A percentile compares a stretch with the other conserved stretches of the same genome.
Conservation (phyloP, 2,329 filamentous ascomycete species). For the Pyrenophora graminea region DNA sequence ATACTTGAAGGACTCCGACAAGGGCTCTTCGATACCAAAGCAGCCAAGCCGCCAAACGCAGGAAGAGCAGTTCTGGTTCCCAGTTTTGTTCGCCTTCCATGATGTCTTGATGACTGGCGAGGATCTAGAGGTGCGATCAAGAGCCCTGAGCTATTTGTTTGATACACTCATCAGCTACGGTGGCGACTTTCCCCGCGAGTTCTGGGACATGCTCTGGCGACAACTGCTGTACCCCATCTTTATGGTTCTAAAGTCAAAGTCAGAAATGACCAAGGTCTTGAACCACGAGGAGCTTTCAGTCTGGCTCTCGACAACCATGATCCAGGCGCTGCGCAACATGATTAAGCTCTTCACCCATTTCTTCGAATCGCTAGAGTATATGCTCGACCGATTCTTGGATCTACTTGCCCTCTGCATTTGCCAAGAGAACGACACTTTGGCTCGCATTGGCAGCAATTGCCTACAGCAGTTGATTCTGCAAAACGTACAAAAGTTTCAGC, state of each 20-base stretch:
- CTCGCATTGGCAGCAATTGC: conserved; percentile 96
- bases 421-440: conserved; percentile 98
- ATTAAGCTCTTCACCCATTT: conserved; percentile 99
- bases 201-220: conserved; percentile 98
- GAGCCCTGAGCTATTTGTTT: conserved; percentile 93
- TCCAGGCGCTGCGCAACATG: conserved; percentile 96
- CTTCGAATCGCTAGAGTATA: conserved; percentile 93
- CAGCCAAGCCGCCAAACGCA: conserved; percentile 80
- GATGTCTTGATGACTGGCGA: conserved; percentile 99
- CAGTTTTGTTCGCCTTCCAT: conserved; percentile 96
- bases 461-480: conserved; percentile 94
- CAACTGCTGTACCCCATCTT: conserved; percentile 98
- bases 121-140: conserved; percentile 89
- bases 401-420: conserved; percentile 94
- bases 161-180: conserved; percentile 90
- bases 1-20: conserved; percentile 54
- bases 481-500: conserved; percentile 89
- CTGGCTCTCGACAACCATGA: conserved; percentile 99
- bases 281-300: conserved; percentile 97
- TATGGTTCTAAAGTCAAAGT: conserved; percentile 93
- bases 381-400: conserved; percentile 97
- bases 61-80: conserved; percentile 99
- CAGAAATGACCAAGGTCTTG: conserved; percentile 92
- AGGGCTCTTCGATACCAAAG: conserved; percentile 58
- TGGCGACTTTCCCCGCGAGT: conserved; percentile 86